Evolutionary conservation across 1,284 basidiomycete genomes (phyloP), one percentile per base, ranked within the genome.

Genomic region (Boletellus sp.): DNA sequence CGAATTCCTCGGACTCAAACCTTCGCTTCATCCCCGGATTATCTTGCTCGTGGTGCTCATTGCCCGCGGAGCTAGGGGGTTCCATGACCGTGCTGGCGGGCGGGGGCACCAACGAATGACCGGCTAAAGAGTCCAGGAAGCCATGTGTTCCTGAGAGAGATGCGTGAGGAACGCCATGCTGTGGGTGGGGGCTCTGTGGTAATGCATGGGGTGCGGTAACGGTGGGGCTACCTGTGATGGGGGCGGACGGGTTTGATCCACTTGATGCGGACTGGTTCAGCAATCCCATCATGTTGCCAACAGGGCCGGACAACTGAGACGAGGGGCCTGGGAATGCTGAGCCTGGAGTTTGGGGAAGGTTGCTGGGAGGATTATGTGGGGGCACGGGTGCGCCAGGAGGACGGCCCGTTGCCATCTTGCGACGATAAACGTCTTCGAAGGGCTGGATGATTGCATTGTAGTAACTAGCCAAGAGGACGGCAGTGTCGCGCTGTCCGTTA

Each of bases 391-490:
- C 33, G 8, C 59, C 64, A 8, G 52, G 33, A 8, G 57, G 48
- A 7, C 66, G 67, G 27, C 52, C 63, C 27, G 69, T 61, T 36
- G 70, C 56, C 55, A 70, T 60, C 55, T 79, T 84, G 55, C 74
- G 80, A 59, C 75, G 75, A 61, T 82, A 85, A 26, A 70, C 62
- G 26, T 85, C 81, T 61, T 90, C 87, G 55, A 89, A 85, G 5
- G 84, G 81, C 29, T 70, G 69, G 19, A 89, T 69, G 49, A 90
- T 71, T 17, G 63, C 67, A 60, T 69, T 72, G 62, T 87, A 89
- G 58, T 79, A 74, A 36, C 78, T 71, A 21, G 73, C 72, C 41
- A 90, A 67, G 48, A 76, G 54, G 19, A 59, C 56, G 19, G 77
- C 73, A 10, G 78, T 77, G 34, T 74, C 64, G n/a, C 72, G 71